These are phyloP conservation scores for Lentinula boryana DNA, from an alignment of 768 basidiomycete genomes.

Conservation along the genomic window DNA sequence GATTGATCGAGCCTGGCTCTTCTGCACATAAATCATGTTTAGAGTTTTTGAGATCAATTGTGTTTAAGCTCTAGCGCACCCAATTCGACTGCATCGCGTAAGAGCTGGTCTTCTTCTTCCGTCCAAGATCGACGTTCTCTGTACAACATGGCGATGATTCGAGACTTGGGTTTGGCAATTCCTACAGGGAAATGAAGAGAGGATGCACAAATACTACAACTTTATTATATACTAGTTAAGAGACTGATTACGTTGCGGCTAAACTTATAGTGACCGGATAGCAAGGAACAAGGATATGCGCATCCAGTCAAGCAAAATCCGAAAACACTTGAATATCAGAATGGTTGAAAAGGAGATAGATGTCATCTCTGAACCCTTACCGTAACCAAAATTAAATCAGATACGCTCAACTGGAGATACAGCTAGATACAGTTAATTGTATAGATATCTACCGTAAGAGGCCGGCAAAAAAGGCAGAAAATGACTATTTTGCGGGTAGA, in stretches of 20 bases:
- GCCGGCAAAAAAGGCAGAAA: background rate
- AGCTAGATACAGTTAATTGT: background rate
- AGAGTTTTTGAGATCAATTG: background rate
- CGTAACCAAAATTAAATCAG: background rate
- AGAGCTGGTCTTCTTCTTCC: slow-evolving; percentile 45
- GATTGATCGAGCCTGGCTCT: slow-evolving; percentile 9
- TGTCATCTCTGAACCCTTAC: background rate
- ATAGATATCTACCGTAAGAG: background rate
- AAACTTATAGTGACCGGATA: background rate
- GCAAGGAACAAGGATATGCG: background rate
- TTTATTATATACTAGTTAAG: background rate
- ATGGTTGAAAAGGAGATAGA: background rate
- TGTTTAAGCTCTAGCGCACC: slow-evolving; percentile 23
- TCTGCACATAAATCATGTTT: slow-evolving; percentile 11
- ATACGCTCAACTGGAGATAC: background rate
- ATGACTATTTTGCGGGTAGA: background rate
- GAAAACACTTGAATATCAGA: background rate
- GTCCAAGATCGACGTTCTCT: slow-evolving; percentile 49
- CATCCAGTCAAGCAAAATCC: background rate
- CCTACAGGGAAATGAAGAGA: background rate
- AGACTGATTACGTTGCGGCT: background rate
- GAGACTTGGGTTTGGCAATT: background rate
- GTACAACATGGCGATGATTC: background rate
- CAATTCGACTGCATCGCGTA: slow-evolving; percentile 43
- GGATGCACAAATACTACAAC: background rate